phyloP scores from a whole-genome alignment of 345 rosid genomes.

The Salix udensis region DNA sequence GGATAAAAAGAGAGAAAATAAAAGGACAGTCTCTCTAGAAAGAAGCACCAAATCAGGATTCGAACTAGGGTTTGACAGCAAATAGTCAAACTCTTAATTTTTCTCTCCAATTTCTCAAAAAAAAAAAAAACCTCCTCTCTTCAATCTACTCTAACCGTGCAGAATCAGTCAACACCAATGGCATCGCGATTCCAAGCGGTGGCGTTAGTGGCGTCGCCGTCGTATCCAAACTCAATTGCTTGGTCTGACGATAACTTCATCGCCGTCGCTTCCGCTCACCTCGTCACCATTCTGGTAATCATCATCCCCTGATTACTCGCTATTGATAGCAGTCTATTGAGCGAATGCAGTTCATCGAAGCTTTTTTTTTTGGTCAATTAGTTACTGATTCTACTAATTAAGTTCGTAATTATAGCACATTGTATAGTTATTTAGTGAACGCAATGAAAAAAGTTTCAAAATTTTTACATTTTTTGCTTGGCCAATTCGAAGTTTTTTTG shows the following conservation, averaged over 20 bases:
- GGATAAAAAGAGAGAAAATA: neutral
- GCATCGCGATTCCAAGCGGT: slow-evolving; percentile 81
- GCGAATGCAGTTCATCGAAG: neutral
- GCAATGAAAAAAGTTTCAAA: neutral
- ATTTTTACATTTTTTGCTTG: too few relatives aligned
- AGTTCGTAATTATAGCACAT: neutral
- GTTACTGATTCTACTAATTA: neutral
- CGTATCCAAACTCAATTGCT: slow-evolving; percentile 68
- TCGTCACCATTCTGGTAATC: slow-evolving; percentile 73
- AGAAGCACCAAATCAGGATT: neutral
- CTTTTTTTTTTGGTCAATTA: neutral
- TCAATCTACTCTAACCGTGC: neutral
- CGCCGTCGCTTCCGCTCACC: slow-evolving; percentile 80
- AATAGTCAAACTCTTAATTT: neutral
- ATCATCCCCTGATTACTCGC: neutral
- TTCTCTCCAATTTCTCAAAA: neutral
- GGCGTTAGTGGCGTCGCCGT: slow-evolving; percentile 66
- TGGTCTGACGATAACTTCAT: slow-evolving; percentile 96
- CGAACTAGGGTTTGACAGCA: neutral
- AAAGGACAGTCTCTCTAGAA: neutral
- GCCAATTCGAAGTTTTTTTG: too few relatives aligned
- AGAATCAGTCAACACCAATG: slow-evolving; percentile 29
- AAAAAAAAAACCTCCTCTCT: neutral
- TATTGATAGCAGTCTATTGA: neutral
- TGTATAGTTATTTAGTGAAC: neutral